Evolutionary conservation across 129 eudicot genomes (phyloP).

Genomic region (Saussurea involucrata): DNA sequence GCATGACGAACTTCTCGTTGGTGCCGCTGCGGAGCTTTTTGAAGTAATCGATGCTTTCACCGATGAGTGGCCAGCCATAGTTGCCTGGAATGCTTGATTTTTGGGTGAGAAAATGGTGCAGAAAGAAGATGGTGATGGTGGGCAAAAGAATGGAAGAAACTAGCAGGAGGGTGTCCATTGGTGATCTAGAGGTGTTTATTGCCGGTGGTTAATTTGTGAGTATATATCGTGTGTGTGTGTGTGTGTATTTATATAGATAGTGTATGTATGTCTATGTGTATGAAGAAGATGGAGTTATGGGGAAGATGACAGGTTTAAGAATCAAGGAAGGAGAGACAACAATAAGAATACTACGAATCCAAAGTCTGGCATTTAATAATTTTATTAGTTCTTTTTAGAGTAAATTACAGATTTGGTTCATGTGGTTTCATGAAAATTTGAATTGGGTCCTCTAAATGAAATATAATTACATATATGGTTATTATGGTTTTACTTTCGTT

Average conservation of each 20-base stretch:
- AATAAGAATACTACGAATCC: slow-evolving; percentile 8
- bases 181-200: not conserved
- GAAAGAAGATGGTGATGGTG: slow-evolving; percentile 14
- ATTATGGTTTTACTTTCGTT: no score
- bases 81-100: slow-evolving; percentile 32
- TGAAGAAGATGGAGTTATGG: not conserved
- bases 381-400: no score
- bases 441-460: no score
- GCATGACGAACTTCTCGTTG: slow-evolving; percentile 38
- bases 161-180: slow-evolving; percentile 35
- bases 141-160: slow-evolving; percentile 25
- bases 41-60: slow-evolving; percentile 41
- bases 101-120: slow-evolving; percentile 18
- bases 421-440: no score
- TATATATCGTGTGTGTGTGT: not conserved
- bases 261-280: not conserved
- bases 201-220: slow-evolving; percentile 3
- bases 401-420: no score
- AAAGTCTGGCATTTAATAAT: no score
- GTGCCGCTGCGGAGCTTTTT: slow-evolving; percentile 34
- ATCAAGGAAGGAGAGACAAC: slow-evolving; percentile 21
- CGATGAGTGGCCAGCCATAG: slow-evolving; percentile 33
- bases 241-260: not conserved
- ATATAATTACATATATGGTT: no score
- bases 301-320: slow-evolving; percentile 21